A percentile compares a stretch with the other conserved stretches of the same genome.
These are phyloP conservation scores for Termitomyces bulborhizus DNA, from an alignment of 768 basidiomycete species.

Conservation along the genomic window DNA sequence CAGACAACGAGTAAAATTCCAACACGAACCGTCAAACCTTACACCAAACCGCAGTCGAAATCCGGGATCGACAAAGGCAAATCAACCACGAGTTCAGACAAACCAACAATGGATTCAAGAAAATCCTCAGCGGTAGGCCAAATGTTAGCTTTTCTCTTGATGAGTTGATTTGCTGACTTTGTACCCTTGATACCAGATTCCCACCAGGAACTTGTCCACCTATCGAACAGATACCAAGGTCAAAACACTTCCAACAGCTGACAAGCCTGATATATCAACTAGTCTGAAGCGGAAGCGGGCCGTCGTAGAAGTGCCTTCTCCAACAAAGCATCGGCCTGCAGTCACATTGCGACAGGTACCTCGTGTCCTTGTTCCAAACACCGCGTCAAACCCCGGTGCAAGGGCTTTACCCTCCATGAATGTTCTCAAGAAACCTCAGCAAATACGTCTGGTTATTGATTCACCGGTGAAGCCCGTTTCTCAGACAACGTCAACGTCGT, in stretches of 20 bases:
- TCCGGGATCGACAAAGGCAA: slow-evolving; percentile 4
- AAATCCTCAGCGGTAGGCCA: slow-evolving; percentile 6
- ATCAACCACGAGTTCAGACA: slow-evolving; percentile 14
- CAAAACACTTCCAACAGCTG: neutral
- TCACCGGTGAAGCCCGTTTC: neutral
- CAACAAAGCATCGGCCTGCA: slow-evolving; percentile 19
- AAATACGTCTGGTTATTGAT: slow-evolving; percentile 16
- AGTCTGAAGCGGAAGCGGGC: slow-evolving; percentile 38
- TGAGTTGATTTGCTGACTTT: neutral
- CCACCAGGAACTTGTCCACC: neutral
- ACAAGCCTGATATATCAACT: slow-evolving; percentile 1
- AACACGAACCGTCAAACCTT: slow-evolving; percentile 53
- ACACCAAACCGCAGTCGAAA: slow-evolving; percentile 32
- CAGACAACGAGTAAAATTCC: slow-evolving; percentile 57
- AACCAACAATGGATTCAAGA: slow-evolving; percentile 14
- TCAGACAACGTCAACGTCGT: neutral
- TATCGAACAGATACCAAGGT: neutral
- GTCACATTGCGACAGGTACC: slow-evolving; percentile 24
- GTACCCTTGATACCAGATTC: neutral
- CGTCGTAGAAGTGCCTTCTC: slow-evolving; percentile 25
- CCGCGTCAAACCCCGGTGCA: slow-evolving; percentile 1
- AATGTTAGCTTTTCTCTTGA: neutral
- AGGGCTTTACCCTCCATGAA: neutral
- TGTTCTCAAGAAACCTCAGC: slow-evolving; percentile 8
- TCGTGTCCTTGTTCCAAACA: slow-evolving; percentile 6